Evolutionary conservation across 176 grass and related monocot genomes (phyloP), one percentile per base, ranked within the genome.

Genomic region (Melocanna baccifera): DNA sequence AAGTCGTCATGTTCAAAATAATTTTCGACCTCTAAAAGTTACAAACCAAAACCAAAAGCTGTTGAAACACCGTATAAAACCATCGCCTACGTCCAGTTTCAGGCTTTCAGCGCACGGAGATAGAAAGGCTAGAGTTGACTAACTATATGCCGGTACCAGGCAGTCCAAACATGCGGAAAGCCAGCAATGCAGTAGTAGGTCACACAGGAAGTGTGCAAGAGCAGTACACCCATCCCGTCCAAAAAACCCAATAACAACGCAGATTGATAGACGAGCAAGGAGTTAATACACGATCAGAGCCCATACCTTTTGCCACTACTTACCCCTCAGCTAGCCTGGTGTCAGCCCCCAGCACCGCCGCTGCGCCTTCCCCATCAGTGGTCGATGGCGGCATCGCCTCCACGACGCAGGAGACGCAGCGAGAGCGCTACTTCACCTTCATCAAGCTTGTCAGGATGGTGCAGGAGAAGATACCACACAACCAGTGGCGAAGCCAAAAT

Each of bases 401-500:
- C 34, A 72, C 77, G 1, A 57, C 12, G 10, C 86, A 85, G 75
- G 87, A 93, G 73, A 94, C 88, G 89, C 85, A 97, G 78, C 56
- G 9, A 16, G 87, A 79, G 0, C 45, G 89, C 32, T 92, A 90
- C 78, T 94, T 90, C 79, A 92, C 85, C 64, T 97, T 94, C 9
- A 18, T 72, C 57, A 92, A 94, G 89, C 87, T 87, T 43, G 18
- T 92, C 53, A 91, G 82, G 45, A 88, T 94, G 94, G 94, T 94
- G 53, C 68, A 80, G 39, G 57, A 83, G 65, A 87, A 87, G 83
- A 42, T 93, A 79, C 86, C 81, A 8, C 15, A 20, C n/a, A n/a
- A n/a, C n/a, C n/a, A n/a, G n/a, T n/a, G n/a, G n/a, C n/a, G n/a
- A n/a, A n/a, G n/a, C n/a, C n/a, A n/a, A n/a, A n/a, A n/a, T n/a